A percentile compares a stretch with the other conserved stretches of the same genome.
phyloP scores from a whole-genome alignment of 2,329 filamentous ascomycete species.

The Claviceps maximensis region DNA sequence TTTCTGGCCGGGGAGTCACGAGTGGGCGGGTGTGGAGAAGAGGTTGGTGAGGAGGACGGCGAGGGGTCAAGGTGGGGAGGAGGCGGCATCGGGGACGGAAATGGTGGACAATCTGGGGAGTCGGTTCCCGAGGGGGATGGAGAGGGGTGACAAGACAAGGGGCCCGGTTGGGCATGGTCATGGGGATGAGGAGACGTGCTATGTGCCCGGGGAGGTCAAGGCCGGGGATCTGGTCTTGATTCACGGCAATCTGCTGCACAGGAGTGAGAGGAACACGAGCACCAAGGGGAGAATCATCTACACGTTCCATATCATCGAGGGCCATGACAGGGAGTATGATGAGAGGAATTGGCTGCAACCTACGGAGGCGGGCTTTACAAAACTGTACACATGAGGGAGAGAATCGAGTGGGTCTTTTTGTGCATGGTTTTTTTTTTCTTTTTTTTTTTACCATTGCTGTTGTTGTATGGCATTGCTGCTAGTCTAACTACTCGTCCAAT shows the following conservation, averaged over 20 bases:
- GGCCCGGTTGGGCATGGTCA: background rate
- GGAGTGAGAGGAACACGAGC: conserved; percentile 87
- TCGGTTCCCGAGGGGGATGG: conserved; percentile 42
- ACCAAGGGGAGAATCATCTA: conserved; percentile 84
- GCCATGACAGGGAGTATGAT: conserved; percentile 61
- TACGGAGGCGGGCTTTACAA: conserved; percentile 65
- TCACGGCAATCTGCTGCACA: conserved; percentile 89
- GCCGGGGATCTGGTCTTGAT: conserved; percentile 85
- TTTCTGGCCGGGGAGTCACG: conserved; percentile 74
- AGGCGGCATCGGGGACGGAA: conserved; percentile 41
- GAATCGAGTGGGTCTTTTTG: background rate
- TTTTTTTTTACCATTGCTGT: too few relatives aligned
- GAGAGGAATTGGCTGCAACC: conserved; percentile 88
- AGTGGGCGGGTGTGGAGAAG: conserved; percentile 53
- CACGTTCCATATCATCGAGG: conserved; percentile 94
- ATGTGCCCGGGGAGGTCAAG: conserved; percentile 76
- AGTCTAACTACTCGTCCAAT: too few relatives aligned
- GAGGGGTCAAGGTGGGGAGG: conserved; percentile 12
- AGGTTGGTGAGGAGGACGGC: conserved; percentile 56
- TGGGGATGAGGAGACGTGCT: conserved; percentile 20
- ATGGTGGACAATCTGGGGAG: conserved; percentile 58
- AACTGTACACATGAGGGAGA: conserved; percentile 33
- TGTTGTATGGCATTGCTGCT: background rate
- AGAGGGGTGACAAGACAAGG: conserved; percentile 18
- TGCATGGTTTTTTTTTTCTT: too few relatives aligned